Percentiles rank a stretch among this genome's conserved stretches.
phyloP scores from a whole-genome alignment of 805 yeast species.

The Metschnikowia baotianmanensis region DNA sequence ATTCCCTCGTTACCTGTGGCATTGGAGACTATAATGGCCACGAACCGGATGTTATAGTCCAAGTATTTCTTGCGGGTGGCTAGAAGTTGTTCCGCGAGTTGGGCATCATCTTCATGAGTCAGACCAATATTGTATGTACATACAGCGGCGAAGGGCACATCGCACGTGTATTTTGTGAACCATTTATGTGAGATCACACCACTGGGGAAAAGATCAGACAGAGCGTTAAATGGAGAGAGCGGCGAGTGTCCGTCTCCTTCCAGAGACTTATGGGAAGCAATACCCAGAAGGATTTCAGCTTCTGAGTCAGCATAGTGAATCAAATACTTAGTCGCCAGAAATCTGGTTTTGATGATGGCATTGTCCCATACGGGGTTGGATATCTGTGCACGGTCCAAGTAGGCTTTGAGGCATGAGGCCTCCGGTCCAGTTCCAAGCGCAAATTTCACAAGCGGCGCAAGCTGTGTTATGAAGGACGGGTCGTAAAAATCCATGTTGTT shows the following conservation, averaged over 20 bases:
- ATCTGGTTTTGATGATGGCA: slow-evolving; percentile 33
- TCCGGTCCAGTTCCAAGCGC: slow-evolving; percentile 12
- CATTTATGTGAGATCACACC: slow-evolving; percentile 31
- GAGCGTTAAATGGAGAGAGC: slow-evolving; percentile 36
- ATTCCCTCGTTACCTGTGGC: slow-evolving; percentile 15
- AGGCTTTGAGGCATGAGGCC: slow-evolving; percentile 2
- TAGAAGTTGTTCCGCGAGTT: slow-evolving; percentile 15
- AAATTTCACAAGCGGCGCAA: slow-evolving; percentile 34
- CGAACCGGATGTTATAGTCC: slow-evolving; percentile 16
- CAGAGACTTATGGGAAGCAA: slow-evolving; percentile 7
- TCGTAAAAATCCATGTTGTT: slow-evolving; percentile 34
- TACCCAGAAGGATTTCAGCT: slow-evolving; percentile 1
- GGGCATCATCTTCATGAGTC: slow-evolving; percentile 14
- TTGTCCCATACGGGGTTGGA: slow-evolving; percentile 35
- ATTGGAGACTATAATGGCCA: slow-evolving; percentile 25
- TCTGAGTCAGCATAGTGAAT: slow-evolving; percentile 18
- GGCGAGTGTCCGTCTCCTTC: slow-evolving; percentile 24
- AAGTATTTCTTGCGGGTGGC: slow-evolving; percentile 6
- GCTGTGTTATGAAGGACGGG: slow-evolving; percentile 26
- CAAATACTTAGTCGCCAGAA: slow-evolving; percentile 33
- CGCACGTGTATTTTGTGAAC: slow-evolving; percentile 33
- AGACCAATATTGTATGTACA: slow-evolving; percentile 18
- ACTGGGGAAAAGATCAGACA: slow-evolving; percentile 28
- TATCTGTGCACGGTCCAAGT: slow-evolving; percentile 20
- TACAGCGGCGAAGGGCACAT: slow-evolving; percentile 34